phyloP scores from a whole-genome alignment of 2,329 filamentous ascomycete genomes.

The Talaromyces sp. region DNA sequence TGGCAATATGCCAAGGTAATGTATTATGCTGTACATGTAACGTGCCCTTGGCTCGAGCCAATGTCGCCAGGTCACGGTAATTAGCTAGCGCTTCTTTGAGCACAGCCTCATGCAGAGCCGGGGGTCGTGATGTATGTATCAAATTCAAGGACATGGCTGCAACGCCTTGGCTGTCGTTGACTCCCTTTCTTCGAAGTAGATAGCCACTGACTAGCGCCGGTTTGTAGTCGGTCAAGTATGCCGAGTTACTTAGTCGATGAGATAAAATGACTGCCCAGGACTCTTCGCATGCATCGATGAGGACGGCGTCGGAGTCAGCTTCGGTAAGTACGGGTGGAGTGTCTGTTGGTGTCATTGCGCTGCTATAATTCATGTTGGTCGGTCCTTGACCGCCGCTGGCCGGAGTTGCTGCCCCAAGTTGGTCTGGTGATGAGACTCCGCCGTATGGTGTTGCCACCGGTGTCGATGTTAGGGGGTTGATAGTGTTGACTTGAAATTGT shows the following conservation, averaged over 20 bases:
- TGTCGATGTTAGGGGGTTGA: constrained; percentile 33
- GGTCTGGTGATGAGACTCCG: constrained; percentile 39
- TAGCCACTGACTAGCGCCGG: constrained; percentile 44
- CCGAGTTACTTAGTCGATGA: constrained; percentile 42
- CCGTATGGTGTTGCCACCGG: constrained; percentile 37
- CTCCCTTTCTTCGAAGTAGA: constrained; percentile 42
- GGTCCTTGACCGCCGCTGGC: constrained; percentile 27
- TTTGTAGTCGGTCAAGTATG: constrained; percentile 38
- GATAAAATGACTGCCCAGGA: constrained; percentile 55
- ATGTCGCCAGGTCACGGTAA: constrained; percentile 42
- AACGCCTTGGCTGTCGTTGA: constrained; percentile 38
- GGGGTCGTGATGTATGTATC: constrained; percentile 30
- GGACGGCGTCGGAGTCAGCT: constrained; percentile 51
- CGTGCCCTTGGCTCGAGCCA: constrained; percentile 41
- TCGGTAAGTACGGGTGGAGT: constrained; percentile 28
- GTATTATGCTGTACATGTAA: constrained; percentile 36
- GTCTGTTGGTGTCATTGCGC: constrained; percentile 31
- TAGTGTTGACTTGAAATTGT: constrained; percentile 29
- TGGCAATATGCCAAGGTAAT: constrained; percentile 47
- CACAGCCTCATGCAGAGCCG: constrained; percentile 30
- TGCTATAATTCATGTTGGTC: constrained; percentile 25
- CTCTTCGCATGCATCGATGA: constrained; percentile 56
- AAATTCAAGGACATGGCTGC: constrained; percentile 40
- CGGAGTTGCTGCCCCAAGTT: constrained; percentile 37
- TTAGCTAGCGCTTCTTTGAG: constrained; percentile 40